Evolutionary conservation across 129 eudicot genomes (phyloP).

Genomic region (Logfia minima): DNA sequence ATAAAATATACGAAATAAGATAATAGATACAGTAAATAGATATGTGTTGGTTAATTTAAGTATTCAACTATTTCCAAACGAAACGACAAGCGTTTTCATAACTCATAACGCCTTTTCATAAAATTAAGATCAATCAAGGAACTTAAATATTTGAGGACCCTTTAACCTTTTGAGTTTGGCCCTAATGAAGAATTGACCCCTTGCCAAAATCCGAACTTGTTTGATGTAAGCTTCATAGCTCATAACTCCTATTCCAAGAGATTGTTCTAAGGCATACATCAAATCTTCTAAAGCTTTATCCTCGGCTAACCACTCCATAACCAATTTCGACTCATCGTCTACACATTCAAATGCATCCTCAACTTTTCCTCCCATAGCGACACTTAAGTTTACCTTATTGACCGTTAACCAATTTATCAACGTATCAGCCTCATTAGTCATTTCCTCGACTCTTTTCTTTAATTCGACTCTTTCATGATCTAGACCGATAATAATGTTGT

Average conservation of each 20-base stretch:
- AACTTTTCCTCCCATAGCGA: constrained; percentile 10
- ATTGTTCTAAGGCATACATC: constrained; percentile 54
- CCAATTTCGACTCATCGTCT: constrained; percentile 32
- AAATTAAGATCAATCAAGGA: neutral
- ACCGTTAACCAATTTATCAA: constrained; percentile 52
- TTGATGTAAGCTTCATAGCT: constrained; percentile 45
- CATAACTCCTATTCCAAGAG: constrained; percentile 39
- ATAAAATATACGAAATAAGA: too few relatives aligned
- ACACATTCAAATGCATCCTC: constrained; percentile 58
- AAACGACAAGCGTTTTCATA: too few relatives aligned
- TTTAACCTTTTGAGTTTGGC: constrained; percentile 35
- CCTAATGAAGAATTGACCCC: constrained; percentile 57
- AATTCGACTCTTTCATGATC: constrained; percentile 35
- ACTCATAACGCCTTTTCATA: too few relatives aligned
- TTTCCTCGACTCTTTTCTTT: constrained; percentile 35
- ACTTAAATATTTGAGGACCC: constrained; percentile 10
- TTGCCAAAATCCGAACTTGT: constrained; percentile 61
- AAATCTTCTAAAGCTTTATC: constrained; percentile 61
- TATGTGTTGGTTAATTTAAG: too few relatives aligned
- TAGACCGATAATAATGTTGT: constrained; percentile 27
- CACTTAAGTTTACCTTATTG: constrained; percentile 23
- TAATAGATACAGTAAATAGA: too few relatives aligned
- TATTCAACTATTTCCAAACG: too few relatives aligned
- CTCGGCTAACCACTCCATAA: constrained; percentile 43
- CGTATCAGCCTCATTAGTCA: constrained; percentile 43